Evolutionary conservation across 148 eudicot genomes (phyloP), one percentile per base, ranked within the genome.

Genomic region (Pharnaceum exiguum): DNA sequence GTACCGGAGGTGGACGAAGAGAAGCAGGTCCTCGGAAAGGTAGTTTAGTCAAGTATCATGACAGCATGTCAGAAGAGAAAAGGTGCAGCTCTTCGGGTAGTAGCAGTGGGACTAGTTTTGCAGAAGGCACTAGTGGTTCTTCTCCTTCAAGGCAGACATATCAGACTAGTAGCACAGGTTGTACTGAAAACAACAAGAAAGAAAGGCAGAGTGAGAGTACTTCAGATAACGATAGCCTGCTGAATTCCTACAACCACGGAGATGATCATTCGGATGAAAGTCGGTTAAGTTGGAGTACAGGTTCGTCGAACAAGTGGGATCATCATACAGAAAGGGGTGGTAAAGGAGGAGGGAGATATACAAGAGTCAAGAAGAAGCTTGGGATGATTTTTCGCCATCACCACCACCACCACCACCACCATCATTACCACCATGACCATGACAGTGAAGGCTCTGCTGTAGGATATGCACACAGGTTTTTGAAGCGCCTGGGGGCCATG

Each of bases 311-410:
- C 35, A 56, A 27, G 26, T 23, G 55, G 27, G 55, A 64, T 2
- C 30, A 47, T 33, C 44, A 32, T 16, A 22, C 9, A 21, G 67
- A 57, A 40, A 70, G 18, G 26, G 60, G n/a, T n/a, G n/a, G 55
- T 13, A 62, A 45, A 44, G 30, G 35, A 13, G 46, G 5, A 16
- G 82, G 90, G n/a, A 50, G 70, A 21, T 71, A 75, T 28, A 79
- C 62, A 63, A 79, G 71, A 51, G 28, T 87, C 13, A 68, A 83
- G 73, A 79, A 70, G 65, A 82, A 73, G 70, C 39, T 87, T 39
- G 82, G 88, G 23, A 67, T 78, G 68, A 69, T 87, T 12, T 77
- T 87, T 63, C 90, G 84, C 68, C 85, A 79, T 59, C 95, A 81
- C 6, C 89, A 82, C 28, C 90, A 81, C 36, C 87, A 85, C 66